Evolutionary conservation across 2,329 filamentous ascomycete species (phyloP), one percentile per base, ranked within the genome.

Genomic region (Ophiocordyceps sinensis): DNA sequence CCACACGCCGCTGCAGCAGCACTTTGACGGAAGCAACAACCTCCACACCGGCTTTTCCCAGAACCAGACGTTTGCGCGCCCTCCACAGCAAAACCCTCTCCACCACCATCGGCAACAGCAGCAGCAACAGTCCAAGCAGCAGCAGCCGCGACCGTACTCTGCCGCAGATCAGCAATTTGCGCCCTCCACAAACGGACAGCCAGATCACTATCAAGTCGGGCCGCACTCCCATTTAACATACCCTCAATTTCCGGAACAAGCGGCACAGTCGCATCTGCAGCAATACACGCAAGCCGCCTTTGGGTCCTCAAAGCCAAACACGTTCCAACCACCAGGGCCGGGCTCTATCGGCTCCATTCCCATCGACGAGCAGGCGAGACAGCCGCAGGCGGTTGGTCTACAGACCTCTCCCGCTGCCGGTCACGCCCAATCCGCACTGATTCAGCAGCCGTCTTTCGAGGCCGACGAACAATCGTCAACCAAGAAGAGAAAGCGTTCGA

Each of bases 401-500:
- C 49, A 30, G 47, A 45, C 3, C 48, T 49, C 40, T n/a, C 47
- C 30, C 45, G 31, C n/a, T 38, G 30, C 37, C 15, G 30, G 39
- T 11, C 36, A 40, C 11, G 28, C 14, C 5, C 43, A 39, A 10
- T 13, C 26, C 7, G 26, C 36, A 13, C 34, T 23, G 23, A 17
- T 28, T 31, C 28, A 42, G 21, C 31, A 29, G 8, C 17, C 34
- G 8, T 13, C 28, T 9, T 13, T 17, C 9, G 42, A 42, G 8
- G 41, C 47, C 10, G 44, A 45, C 31, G 23, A 26, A 9, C 23
- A 62, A 19, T 54, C 56, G 15, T 47, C 51, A 15, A 50, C 50
- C 13, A 65, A 63, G 49, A 65, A 62, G 51, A 58, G 61, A 32
- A 66, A 66, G 45, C 56, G 61, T 4, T 44, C 43, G 5, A 36